Evolutionary conservation across 305 asterid species (phyloP).

Genomic region (Fraxinus baroniana): DNA sequence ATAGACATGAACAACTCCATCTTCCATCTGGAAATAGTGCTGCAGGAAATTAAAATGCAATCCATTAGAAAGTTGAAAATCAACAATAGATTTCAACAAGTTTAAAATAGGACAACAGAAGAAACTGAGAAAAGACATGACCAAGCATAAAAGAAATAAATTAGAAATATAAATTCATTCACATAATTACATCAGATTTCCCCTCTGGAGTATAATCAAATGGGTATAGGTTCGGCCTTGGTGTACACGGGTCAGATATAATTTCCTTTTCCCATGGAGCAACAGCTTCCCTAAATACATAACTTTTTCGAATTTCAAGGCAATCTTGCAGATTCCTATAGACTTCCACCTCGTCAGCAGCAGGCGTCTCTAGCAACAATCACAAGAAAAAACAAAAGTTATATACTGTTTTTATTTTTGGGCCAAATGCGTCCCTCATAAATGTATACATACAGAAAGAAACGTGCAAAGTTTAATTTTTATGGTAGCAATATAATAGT

Average conservation of each 20-base stretch:
- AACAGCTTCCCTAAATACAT: constrained; percentile 73
- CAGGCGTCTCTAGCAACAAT: constrained; percentile 70
- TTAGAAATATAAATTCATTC: not conserved
- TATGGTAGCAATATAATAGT: not conserved
- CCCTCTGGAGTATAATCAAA: constrained; percentile 66
- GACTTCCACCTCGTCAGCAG: constrained; percentile 83
- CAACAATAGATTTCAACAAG: not conserved
- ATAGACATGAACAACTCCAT: constrained; percentile 87
- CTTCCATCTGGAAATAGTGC: constrained; percentile 87
- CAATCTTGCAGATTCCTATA: constrained; percentile 77
- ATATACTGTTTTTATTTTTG: not conserved
- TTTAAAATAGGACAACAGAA: constrained; percentile 11
- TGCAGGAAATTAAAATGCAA: constrained; percentile 35
- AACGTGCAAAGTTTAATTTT: not conserved
- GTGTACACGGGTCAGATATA: constrained; percentile 89
- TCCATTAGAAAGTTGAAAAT: constrained; percentile 15
- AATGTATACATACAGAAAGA: not conserved
- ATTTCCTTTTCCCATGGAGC: constrained; percentile 89
- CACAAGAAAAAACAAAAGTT: constrained; percentile 23
- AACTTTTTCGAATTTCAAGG: constrained; percentile 75
- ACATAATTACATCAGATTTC: constrained; percentile 65
- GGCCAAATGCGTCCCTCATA: not conserved
- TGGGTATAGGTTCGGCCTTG: constrained; percentile 81
- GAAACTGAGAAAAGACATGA: constrained; percentile 16
- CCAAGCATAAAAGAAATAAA: not conserved